These are phyloP conservation scores for Blastocystis sp. DNA, from an alignment of 352 stramenopile species.

Conservation along the genomic window DNA sequence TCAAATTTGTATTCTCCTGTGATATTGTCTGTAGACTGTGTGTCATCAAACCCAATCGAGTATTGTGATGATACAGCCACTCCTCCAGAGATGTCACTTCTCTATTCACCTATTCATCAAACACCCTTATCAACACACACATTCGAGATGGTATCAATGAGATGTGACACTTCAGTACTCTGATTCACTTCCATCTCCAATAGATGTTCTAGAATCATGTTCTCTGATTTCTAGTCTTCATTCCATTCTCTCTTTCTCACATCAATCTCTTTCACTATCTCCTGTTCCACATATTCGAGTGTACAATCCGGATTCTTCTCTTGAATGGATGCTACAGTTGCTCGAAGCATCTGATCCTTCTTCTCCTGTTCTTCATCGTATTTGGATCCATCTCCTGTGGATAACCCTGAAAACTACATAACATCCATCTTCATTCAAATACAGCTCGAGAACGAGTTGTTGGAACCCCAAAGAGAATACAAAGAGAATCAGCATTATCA, in stretches of 20 bases:
- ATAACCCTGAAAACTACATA: background rate
- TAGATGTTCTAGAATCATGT: slow-evolving; percentile 45
- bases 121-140: background rate
- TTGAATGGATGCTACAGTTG: background rate
- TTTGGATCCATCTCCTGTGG: background rate
- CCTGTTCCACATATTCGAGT: slow-evolving; percentile 6
- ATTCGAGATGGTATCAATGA: background rate
- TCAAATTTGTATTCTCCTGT: slow-evolving; percentile 16
- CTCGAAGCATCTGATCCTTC: background rate
- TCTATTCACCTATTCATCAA: background rate
- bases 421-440: background rate
- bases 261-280: slow-evolving; percentile 1
- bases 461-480: background rate
- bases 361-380: background rate
- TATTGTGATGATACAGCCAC: slow-evolving; percentile 33
- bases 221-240: slow-evolving; percentile 27
- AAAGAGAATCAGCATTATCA: slow-evolving; percentile 1
- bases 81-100: background rate
- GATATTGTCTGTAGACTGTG: slow-evolving; percentile 4
- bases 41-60: slow-evolving; percentile 24
- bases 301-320: background rate
- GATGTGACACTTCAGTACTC: background rate
- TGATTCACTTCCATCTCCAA: slow-evolving; percentile 42
- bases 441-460: background rate
- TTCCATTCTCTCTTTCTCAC: background rate